Evolutionary conservation across 2,329 filamentous ascomycete species (phyloP), one percentile per base, ranked within the genome.

Genomic region (Colletotrichum sp.): DNA sequence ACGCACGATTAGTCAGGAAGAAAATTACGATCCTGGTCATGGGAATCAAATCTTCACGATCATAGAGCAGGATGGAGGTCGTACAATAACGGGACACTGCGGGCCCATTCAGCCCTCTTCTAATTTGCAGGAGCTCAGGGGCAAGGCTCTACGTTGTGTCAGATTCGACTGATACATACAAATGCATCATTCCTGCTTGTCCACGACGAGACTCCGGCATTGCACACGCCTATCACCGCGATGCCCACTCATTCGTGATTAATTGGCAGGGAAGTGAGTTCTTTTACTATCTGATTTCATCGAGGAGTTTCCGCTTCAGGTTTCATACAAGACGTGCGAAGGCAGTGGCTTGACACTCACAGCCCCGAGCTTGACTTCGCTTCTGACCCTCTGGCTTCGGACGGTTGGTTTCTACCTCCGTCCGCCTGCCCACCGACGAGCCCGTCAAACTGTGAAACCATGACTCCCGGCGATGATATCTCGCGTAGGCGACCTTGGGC

Each of bases 401-500:
- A 39, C 27, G 8, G 11, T 19, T 16, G 8, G 16, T 19, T 16
- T 32, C 13, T 11, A 3, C n/a, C 34, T 44, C 27, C 19, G 7
- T 4, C 13, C 16, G 44, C 44, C 16, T 30, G 34, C 34, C 34
- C 13, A 29, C 36, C 39, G 16, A 25, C 4, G 39, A 59, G 25
- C 22, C 15, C 12, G 4, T 11, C 27, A 15, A 12, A 29, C 63
- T 25, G 39, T n/a, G 44, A 11, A 52, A 29, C 29, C 49, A 29
- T 29, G n/a, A 32, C 30, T 52, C 22, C 29, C 16, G 19, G 13
- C 22, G 15, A 8, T 15, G 32, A 13, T 39, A 44, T 57, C 65
- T 64, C 22, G 7, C 22, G 12, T 79, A 96, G 96, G 96, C 77
- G 95, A 98, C 95, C 5, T 91, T 98, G 19, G 96, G 96, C 78